Conservation (phyloP, 2,329 filamentous ascomycete genomes). For the Phyllosticta paracitricarpa region DNA sequence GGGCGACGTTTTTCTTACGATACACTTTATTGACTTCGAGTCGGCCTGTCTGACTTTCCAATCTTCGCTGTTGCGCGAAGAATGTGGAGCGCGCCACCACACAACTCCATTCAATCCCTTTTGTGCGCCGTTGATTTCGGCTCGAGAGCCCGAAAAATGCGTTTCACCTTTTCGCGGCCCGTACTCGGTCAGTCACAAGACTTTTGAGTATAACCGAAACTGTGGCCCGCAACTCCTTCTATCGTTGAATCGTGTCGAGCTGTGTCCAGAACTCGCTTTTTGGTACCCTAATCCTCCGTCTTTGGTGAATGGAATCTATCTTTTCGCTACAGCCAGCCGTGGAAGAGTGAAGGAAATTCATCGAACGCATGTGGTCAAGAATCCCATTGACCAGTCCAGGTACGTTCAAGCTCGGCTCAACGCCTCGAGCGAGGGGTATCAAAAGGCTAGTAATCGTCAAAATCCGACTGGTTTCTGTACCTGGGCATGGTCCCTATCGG, state of each 20-base stretch:
- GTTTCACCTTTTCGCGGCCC: not conserved
- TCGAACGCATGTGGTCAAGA: not conserved
- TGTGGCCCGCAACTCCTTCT: not conserved
- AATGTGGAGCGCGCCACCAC: not conserved
- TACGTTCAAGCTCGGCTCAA: not conserved
- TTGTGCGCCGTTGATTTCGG: not conserved
- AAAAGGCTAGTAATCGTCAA: slow-evolving; percentile 6
- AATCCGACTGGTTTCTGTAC: slow-evolving; percentile 3
- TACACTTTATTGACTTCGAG: not conserved
- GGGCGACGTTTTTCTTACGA: not conserved
- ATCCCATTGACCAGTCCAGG: not conserved
- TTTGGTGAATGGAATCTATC: not conserved
- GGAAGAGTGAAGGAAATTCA: not conserved
- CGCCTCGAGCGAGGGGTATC: not conserved
- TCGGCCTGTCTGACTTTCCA: not conserved
- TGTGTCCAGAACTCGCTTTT: not conserved
- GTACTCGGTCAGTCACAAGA: not conserved
- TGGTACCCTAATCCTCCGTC: not conserved
- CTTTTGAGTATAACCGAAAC: not conserved
- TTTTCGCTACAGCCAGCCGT: not conserved
- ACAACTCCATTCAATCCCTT: not conserved
- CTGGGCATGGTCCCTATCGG: slow-evolving; percentile 19
- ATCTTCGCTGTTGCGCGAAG: not conserved
- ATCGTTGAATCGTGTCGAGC: not conserved
- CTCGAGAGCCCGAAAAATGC: not conserved